Conservation (phyloP, 176 grass and related monocot genomes). For the Typha latifolia region DNA sequence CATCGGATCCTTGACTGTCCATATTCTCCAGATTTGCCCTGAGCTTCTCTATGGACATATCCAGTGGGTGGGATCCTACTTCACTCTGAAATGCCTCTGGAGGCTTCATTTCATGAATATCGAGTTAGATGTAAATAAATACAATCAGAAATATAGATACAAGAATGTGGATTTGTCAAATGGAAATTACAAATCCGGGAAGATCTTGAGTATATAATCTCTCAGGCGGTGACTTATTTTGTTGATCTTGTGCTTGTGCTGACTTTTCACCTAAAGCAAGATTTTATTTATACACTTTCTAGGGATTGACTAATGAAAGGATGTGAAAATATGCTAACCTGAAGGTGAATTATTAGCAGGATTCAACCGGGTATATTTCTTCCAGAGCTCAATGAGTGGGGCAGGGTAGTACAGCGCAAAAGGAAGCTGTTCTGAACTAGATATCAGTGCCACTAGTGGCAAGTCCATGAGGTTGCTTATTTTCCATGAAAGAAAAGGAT, state of each 20-base stretch:
- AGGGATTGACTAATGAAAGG: constrained; percentile 1
- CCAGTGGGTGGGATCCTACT: constrained; percentile 26
- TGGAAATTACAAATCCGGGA: constrained; percentile 25
- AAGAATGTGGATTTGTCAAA: background rate
- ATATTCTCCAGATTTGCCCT: constrained; percentile 33
- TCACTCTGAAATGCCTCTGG: constrained; percentile 36
- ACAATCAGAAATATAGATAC: constrained; percentile 16
- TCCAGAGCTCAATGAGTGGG: constrained; percentile 52
- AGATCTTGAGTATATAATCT: constrained; percentile 35
- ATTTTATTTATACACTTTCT: constrained; percentile 7
- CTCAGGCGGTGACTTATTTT: constrained; percentile 27
- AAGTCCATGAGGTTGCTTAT: constrained; percentile 56
- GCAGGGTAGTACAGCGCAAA: constrained; percentile 56
- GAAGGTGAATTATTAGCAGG: constrained; percentile 26
- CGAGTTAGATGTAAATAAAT: constrained; percentile 2
- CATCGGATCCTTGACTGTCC: constrained; percentile 30
- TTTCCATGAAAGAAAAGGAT: constrained; percentile 30
- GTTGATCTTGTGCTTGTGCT: constrained; percentile 32
- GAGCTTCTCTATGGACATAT: constrained; percentile 46
- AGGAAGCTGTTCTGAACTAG: constrained; percentile 25
- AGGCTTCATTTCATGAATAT: constrained; percentile 44
- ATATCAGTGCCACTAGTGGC: constrained; percentile 46
- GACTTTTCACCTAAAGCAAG: constrained; percentile 24
- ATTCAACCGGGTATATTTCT: constrained; percentile 36
- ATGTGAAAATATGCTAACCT: constrained; percentile 26